These are phyloP conservation scores for Leccinum disarticulatum DNA, from an alignment of 768 basidiomycete genomes.

Conservation along the genomic window DNA sequence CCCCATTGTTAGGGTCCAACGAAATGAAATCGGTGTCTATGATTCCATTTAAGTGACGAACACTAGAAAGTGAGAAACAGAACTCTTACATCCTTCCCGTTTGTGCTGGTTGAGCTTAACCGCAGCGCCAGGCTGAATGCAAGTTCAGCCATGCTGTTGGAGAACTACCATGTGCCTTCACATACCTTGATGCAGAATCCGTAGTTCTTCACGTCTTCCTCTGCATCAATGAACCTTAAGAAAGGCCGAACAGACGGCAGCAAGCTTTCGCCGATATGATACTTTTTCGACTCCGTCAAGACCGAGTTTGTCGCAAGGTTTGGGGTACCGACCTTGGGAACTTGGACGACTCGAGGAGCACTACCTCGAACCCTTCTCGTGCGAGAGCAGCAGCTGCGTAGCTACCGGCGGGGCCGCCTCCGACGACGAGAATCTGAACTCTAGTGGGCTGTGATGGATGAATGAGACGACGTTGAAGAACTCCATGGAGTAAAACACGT, in stretches of 20 bases:
- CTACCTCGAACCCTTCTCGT: conserved; percentile 10
- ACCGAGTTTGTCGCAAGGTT: no score
- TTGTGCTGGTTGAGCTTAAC: conserved; percentile 11
- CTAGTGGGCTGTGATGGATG: neutral
- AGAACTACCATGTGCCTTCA: neutral
- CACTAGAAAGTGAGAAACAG: neutral
- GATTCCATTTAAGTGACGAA: neutral
- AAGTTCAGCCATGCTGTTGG: neutral
- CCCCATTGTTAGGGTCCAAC: conserved; percentile 6
- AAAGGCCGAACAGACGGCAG: conserved; percentile 8
- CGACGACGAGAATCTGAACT: conserved; percentile 12
- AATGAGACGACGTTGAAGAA: neutral
- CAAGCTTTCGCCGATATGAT: conserved; percentile 19
- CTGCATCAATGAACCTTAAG: conserved; percentile 8
- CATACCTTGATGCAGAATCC: conserved; percentile 14
- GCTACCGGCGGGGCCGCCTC: conserved; percentile 15
- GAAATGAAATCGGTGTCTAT: conserved; percentile 11
- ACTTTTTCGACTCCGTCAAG: conserved; percentile 2
- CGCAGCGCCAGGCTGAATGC: conserved; percentile 5
- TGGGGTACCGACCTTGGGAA: conserved; percentile 10
- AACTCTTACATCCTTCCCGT: conserved; percentile 10
- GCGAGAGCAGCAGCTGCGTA: conserved; percentile 9
- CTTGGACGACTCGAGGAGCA: conserved; percentile 10
- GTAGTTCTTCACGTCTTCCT: conserved; percentile 5
- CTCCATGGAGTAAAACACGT: neutral